Evolutionary conservation across 495 filamentous ascomycete genomes (phyloP), one percentile per base, ranked within the genome.

Genomic region (Aspergillus conjunctus): DNA sequence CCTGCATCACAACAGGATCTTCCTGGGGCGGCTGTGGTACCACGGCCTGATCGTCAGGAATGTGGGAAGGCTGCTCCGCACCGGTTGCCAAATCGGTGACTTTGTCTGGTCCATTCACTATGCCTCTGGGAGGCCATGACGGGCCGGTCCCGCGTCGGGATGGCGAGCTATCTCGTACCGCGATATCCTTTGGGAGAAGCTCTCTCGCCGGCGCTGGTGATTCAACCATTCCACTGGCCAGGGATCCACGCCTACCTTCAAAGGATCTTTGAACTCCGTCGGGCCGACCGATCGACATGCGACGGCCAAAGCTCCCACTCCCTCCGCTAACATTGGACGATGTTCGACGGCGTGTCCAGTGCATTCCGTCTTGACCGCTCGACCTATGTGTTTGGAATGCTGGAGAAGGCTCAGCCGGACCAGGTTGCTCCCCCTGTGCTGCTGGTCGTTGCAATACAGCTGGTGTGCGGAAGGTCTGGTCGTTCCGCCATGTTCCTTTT

Each of bases 271-370:
- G 72, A n/a, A 75, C 71, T 11, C 72, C 59, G 58, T 86, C 84
- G 41, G 71, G 66, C 37, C 76, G 76, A 51, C 79, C 74, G 60
- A 84, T 76, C 8, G 85, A 88, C 73, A 79, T 80, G 18, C 84
- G 79, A 59, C 84, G 79, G 55, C 81, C 82, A 67, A 84, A 84
- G 49, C 81, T 83, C 45, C 89, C 90, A 73, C 92, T 97, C 58
- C 91, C 91, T 32, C 92, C 93, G 70, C 93, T 97, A 31, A 96
- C 89, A 68, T 92, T 97, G 1, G 93, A 97, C n/a, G 93, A 97
- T 52, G 89, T 88, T 48, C 95, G 87, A 48, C 91, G 86, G 57
- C 92, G 86, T 30, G 81, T 84, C 81, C 91, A 96, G 5, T 86
- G 80, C 14, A 69, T 68, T 15, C 78, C 83, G 59, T 93, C 89